Evolutionary conservation across 2,329 filamentous ascomycete species (phyloP).

Genomic region (Fusarium sp.): DNA sequence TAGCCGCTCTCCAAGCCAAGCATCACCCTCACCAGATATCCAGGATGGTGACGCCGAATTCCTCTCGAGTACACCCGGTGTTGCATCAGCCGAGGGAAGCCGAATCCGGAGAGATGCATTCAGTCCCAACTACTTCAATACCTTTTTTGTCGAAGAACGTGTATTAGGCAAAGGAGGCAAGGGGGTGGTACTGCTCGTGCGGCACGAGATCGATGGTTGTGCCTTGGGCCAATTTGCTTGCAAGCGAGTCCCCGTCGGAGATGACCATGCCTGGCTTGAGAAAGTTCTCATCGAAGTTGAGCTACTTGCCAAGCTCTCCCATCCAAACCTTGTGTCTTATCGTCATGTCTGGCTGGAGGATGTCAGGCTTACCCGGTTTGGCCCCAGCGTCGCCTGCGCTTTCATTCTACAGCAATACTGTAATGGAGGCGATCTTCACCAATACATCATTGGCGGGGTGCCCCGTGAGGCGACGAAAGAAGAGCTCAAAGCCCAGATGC

Average conservation of each 20-base stretch:
- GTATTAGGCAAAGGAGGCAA: conserved; percentile 93
- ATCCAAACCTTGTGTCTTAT: conserved; percentile 96
- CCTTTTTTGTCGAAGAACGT: conserved; percentile 91
- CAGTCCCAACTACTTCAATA: conserved; percentile 91
- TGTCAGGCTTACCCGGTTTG: conserved; percentile 85
- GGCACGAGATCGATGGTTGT: conserved; percentile 92
- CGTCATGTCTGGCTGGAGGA: conserved; percentile 98
- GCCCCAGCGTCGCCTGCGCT: conserved; percentile 91
- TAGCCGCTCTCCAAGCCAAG: conserved; percentile 25
- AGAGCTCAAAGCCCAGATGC: conserved; percentile 88
- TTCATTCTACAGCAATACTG: conserved; percentile 99
- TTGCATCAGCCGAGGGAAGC: conserved; percentile 66
- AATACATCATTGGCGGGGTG: conserved; percentile 83
- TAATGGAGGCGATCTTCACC: conserved; percentile 91
- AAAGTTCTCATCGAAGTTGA: conserved; percentile 96
- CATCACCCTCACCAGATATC: conserved; percentile 39
- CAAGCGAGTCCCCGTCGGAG: conserved; percentile 95
- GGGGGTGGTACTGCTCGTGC: conserved; percentile 93
- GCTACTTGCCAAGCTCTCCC: conserved; percentile 89
- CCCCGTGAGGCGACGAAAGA: conserved; percentile 80
- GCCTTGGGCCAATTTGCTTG: conserved; percentile 93
- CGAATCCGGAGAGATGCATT: conserved; percentile 91
- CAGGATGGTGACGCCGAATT: conserved; percentile 62
- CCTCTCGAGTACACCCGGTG: conserved; percentile 67
- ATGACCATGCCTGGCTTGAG: conserved; percentile 95